phyloP scores from a whole-genome alignment of 2,329 filamentous ascomycete genomes.

The Penicillium digitatum region DNA sequence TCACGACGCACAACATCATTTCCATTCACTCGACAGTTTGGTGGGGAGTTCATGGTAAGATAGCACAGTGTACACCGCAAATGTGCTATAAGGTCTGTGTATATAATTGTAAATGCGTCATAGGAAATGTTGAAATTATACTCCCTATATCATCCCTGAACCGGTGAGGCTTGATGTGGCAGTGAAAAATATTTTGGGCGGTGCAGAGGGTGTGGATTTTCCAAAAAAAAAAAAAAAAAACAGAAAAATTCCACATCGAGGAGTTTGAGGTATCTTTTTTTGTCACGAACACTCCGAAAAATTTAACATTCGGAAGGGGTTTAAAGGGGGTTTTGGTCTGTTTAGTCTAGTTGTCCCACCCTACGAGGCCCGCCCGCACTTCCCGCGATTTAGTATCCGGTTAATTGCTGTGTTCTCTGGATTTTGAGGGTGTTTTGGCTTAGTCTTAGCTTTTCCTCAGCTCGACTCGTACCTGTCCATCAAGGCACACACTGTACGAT shows the following conservation, averaged over 20 bases:
- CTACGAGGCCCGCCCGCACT: background rate
- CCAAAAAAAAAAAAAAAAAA: conserved; percentile 2
- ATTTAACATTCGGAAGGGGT: background rate
- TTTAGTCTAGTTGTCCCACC: background rate
- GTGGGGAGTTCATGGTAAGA: background rate
- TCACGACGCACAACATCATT: conserved; percentile 22
- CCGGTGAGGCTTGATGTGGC: conserved; percentile 32
- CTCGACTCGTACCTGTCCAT: background rate
- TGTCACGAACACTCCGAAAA: conserved; percentile 12
- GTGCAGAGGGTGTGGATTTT: conserved; percentile 25
- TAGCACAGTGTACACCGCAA: conserved; percentile 8
- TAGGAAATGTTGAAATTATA: background rate
- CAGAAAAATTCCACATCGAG: too few species aligned
- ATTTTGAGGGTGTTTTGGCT: background rate
- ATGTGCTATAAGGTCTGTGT: background rate
- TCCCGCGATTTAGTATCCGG: background rate
- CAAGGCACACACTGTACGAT: background rate
- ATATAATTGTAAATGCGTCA: conserved; percentile 7
- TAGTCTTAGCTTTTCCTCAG: background rate
- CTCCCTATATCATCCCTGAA: conserved; percentile 8
- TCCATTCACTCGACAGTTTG: conserved; percentile 14
- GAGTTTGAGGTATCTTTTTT: conserved; percentile 20
- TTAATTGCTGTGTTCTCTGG: background rate
- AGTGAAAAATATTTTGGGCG: conserved; percentile 30
- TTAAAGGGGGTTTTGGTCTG: too few species aligned